These are phyloP conservation scores for Rubia yunnanensis DNA, from an alignment of 257 asterid species.

Conservation along the genomic window DNA sequence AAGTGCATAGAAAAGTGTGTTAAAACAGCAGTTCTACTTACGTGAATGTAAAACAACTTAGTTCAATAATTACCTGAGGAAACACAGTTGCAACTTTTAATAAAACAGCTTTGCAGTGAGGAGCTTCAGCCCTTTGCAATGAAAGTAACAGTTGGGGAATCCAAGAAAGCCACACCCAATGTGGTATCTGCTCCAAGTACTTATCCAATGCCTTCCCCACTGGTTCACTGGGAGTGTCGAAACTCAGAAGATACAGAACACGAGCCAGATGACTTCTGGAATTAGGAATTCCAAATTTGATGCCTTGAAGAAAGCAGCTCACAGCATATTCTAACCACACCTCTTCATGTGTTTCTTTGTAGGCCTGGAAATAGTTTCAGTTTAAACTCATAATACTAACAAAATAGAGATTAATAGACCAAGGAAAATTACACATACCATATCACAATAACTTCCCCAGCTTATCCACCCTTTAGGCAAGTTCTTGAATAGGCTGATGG, in stretches of 20 bases:
- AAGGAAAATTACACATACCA: slow-evolving; percentile 45
- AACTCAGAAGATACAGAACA: slow-evolving; percentile 91
- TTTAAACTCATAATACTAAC: slow-evolving; percentile 1
- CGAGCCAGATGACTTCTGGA: slow-evolving; percentile 97
- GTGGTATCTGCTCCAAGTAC: slow-evolving; percentile 82
- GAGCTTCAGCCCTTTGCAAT: slow-evolving; percentile 89
- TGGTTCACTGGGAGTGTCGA: slow-evolving; percentile 87
- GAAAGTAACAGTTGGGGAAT: slow-evolving; percentile 92
- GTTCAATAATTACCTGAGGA: slow-evolving; percentile 67
- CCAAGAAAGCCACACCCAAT: slow-evolving; percentile 99
- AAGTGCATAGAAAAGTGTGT: slow-evolving; percentile 4
- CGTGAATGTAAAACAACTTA: background rate
- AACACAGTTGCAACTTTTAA: slow-evolving; percentile 77
- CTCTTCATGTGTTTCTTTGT: slow-evolving; percentile 85
- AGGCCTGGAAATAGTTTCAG: slow-evolving; percentile 47
- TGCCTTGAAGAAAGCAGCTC: slow-evolving; percentile 98
- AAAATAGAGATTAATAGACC: slow-evolving; percentile 5
- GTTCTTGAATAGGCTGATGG: slow-evolving; percentile 81
- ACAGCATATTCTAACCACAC: slow-evolving; percentile 94
- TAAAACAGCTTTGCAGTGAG: slow-evolving; percentile 91
- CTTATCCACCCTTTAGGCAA: slow-evolving; percentile 99
- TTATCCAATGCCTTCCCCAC: slow-evolving; percentile 96
- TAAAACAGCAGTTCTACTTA: background rate
- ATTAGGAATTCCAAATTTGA: slow-evolving; percentile 88
- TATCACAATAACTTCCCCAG: slow-evolving; percentile 98